These are phyloP conservation scores for Lecanicillium sp. DNA, from an alignment of 2,329 filamentous ascomycete genomes.

Conservation along the genomic window DNA sequence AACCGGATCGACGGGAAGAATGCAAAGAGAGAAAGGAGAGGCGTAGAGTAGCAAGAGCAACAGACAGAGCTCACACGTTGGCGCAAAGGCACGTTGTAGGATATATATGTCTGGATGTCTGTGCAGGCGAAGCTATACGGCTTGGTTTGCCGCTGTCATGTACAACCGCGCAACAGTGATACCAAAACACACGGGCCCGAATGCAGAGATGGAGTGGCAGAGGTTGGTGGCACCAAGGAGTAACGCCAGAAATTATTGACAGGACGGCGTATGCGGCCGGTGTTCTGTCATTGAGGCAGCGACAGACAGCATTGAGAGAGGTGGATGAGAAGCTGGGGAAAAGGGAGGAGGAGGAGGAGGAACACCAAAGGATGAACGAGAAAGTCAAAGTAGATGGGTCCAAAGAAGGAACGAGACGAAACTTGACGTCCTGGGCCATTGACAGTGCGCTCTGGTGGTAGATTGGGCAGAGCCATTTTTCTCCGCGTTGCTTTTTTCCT, in stretches of 20 bases:
- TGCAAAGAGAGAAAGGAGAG: neutral
- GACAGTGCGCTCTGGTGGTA: conserved; percentile 2
- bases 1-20: too few relatives aligned
- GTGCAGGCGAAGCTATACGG: conserved; percentile 10
- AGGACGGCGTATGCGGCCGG: neutral
- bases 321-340: too few relatives aligned
- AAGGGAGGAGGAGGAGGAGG: neutral
- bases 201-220: conserved; percentile 8
- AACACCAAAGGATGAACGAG: neutral
- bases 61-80: neutral
- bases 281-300: neutral
- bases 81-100: conserved; percentile 1
- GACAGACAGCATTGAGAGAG: conserved; percentile 8
- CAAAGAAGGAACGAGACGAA: conserved; percentile 7
- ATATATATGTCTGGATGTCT: conserved; percentile 10
- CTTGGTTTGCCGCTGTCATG: conserved; percentile 14
- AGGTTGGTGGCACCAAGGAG: conserved; percentile 2
- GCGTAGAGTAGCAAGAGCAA: neutral
- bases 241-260: neutral
- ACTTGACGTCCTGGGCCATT: neutral
- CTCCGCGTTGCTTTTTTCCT: conserved; percentile 14
- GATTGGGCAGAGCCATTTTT: conserved; percentile 6
- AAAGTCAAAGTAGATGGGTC: conserved; percentile 7
- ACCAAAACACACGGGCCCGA: conserved; percentile 11
- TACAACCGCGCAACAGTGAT: conserved; percentile 12